Base-by-base conservation (phyloP, 345 rosid species). In the Firmiana major region DNA sequence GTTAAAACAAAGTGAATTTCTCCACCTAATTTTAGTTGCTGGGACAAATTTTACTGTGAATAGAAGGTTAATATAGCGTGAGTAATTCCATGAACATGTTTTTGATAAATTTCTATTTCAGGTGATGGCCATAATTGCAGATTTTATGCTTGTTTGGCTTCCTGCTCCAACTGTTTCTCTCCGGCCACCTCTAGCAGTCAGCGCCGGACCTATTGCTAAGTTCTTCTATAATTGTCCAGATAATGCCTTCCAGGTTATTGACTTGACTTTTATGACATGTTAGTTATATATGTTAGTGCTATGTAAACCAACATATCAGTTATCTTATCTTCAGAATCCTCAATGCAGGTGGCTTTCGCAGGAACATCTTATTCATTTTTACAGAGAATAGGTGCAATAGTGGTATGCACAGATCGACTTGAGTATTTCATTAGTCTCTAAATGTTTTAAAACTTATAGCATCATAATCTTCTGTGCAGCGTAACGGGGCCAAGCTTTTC, bases 81-180 rank as follows among this genome's bases (percentile, higher is more conserved):
- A 36, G 28, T 9, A 31, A 43, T 9, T 68, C 36, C 63, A 9
- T 67, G 19, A 26, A 46, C 48, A 65, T 19, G 0, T 6, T 24
- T 71, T 28, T 49, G 0, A 3, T 55, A 31, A 4, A 19, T 31
- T 48, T 74, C 48, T 74, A 43, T 54, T 63, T 74, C 73, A 92
- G 97, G 88, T 89, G 45, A 92, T 92, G 97, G 97, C 97, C 42
- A 78, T 90, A 81, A 79, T 89, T 64, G 97, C 97, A 75, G 94
- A 92, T 87, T 92, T 92, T 83, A 92, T 92, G 97, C 94, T 92
- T 31, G 97, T 92, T 49, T 92, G 85, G 81, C 91, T 92, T 76
- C 94, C 92, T 22, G 94, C 94, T 78, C 94, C 97, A 7, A 90
- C 97, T 0, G 89, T 92, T 17, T 77, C 94, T 79, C 94, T 90